These are phyloP conservation scores for Coemansia sp. DNA, from an alignment of 192 early-diverging fungal genomes.

Conservation along the genomic window DNA sequence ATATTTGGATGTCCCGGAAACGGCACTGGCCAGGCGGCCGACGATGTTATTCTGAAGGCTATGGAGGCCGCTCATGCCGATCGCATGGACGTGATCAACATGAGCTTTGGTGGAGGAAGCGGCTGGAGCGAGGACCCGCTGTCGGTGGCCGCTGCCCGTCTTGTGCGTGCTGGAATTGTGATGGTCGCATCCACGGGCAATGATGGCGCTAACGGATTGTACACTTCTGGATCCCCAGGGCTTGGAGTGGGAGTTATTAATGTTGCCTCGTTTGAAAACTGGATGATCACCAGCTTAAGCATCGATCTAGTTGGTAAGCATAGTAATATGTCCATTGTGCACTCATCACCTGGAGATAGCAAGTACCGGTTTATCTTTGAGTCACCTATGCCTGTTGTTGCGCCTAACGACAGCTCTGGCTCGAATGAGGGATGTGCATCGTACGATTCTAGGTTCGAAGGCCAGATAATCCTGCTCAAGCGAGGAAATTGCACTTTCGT, in stretches of 20 bases:
- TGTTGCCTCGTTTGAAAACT: conserved; percentile 56
- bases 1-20: conserved; percentile 75
- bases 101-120: conserved; percentile 73
- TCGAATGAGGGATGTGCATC: conserved; percentile 59
- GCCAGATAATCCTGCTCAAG: conserved; percentile 62
- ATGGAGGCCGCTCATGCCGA: conserved; percentile 69
- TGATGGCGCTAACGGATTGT: conserved; percentile 64
- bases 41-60: conserved; percentile 70
- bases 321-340: conserved; percentile 49
- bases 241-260: conserved; percentile 57
- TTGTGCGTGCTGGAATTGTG: conserved; percentile 41
- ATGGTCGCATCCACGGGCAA: conserved; percentile 69
- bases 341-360: conserved; percentile 46
- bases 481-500: conserved; percentile 70
- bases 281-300: conserved; percentile 45
- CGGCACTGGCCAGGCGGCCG: conserved; percentile 64
- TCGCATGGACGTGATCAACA: conserved; percentile 78
- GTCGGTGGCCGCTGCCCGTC: conserved; percentile 58
- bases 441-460: conserved; percentile 36
- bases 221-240: conserved; percentile 59
- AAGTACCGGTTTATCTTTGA: conserved; percentile 46
- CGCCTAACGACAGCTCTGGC: conserved; percentile 45
- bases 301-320: conserved; percentile 35
- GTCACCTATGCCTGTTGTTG: conserved; percentile 37
- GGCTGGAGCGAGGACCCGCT: conserved; percentile 63